Conservation (phyloP, 2,329 filamentous ascomycete genomes). For the Trichoderma asperellum region DNA sequence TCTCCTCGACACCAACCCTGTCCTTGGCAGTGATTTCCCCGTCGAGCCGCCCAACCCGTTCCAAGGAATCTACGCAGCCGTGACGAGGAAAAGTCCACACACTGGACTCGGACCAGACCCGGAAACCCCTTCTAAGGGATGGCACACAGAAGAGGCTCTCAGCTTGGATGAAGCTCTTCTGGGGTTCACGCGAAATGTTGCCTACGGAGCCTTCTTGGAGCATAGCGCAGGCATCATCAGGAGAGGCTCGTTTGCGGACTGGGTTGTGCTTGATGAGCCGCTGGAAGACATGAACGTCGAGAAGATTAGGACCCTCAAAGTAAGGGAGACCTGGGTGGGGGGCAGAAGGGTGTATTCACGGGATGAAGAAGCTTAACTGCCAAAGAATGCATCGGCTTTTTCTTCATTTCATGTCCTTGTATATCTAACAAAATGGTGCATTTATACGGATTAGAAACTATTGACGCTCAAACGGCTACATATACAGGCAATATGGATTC, state of each 20-base stretch:
- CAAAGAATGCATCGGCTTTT: neutral
- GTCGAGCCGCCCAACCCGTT: slow-evolving; percentile 71
- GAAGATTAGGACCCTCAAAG: slow-evolving; percentile 56
- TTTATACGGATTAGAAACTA: neutral
- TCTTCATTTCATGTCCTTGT: neutral
- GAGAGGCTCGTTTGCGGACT: slow-evolving; percentile 67
- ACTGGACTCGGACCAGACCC: slow-evolving; percentile 56
- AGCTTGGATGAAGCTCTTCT: slow-evolving; percentile 61
- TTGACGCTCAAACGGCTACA: neutral
- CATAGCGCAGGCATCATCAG: slow-evolving; percentile 62
- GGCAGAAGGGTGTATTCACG: slow-evolving; percentile 54
- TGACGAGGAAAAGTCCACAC: slow-evolving; percentile 62
- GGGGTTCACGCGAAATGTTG: slow-evolving; percentile 65
- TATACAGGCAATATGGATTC: neutral
- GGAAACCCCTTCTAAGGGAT: slow-evolving; percentile 54
- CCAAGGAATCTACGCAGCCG: slow-evolving; percentile 70
- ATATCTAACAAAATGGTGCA: neutral
- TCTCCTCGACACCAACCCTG: slow-evolving; percentile 55
- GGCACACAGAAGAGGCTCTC: slow-evolving; percentile 63
- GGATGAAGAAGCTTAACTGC: neutral
- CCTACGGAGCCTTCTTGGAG: slow-evolving; percentile 63
- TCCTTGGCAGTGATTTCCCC: slow-evolving; percentile 72
- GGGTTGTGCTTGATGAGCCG: slow-evolving; percentile 68
- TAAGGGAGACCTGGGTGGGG: slow-evolving; percentile 71
- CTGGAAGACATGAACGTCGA: slow-evolving; percentile 56